Evolutionary conservation across 768 basidiomycete species (phyloP).

Genomic region (Candolleomyces aberdarensis): DNA sequence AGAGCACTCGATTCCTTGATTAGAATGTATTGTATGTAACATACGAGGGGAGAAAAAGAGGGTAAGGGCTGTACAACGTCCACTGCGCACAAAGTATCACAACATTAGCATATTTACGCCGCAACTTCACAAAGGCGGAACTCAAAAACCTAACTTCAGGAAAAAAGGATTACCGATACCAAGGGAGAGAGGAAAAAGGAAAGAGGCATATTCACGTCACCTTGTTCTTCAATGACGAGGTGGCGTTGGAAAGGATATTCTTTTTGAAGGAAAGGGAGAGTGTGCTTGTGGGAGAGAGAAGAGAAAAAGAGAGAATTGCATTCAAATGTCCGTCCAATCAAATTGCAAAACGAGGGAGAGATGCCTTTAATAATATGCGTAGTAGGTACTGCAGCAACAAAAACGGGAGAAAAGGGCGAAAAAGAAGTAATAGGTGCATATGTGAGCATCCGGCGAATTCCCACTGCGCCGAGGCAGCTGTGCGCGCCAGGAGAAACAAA

Average conservation of each 20-base stretch:
- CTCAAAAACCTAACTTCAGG: neutral
- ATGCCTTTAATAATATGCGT: constrained; percentile 8
- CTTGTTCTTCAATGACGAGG: too few species aligned
- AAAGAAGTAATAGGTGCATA: constrained; percentile 9
- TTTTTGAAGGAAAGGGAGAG: constrained; percentile 1
- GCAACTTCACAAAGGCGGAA: neutral
- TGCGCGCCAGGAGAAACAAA: constrained; percentile 3
- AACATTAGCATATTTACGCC: too few species aligned
- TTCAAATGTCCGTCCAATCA: constrained; percentile 13
- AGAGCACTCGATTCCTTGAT: too few species aligned
- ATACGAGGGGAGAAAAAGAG: too few species aligned
- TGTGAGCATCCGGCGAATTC: neutral
- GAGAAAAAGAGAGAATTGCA: constrained; percentile 8
- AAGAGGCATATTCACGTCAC: too few species aligned
- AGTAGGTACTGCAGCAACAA: constrained; percentile 1
- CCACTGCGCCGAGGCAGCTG: neutral
- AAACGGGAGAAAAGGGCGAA: constrained; percentile 13
- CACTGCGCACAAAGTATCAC: too few species aligned
- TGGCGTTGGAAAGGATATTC: neutral
- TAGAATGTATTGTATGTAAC: too few species aligned
- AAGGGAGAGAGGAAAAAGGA: neutral
- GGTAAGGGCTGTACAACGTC: too few species aligned
- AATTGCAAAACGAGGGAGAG: constrained; percentile 7
- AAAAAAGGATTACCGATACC: neutral
- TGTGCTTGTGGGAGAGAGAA: neutral